These are phyloP conservation scores for Psilocybe tampanensis DNA, from an alignment of 768 basidiomycete species.

Conservation along the genomic window DNA sequence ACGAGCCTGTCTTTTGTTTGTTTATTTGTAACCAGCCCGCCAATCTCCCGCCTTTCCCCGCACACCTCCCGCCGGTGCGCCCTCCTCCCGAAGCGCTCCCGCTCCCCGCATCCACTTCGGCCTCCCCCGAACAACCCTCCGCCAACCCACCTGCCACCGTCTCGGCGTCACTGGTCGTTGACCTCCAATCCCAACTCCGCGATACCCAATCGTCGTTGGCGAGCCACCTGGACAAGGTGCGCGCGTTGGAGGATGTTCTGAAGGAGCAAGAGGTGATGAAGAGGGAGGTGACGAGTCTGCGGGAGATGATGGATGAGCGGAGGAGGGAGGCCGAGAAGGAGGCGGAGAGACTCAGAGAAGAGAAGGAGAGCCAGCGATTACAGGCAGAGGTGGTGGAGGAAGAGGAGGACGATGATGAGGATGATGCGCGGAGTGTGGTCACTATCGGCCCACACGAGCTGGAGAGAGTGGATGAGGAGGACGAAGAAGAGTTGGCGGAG, in stretches of 20 bases:
- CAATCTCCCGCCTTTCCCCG: constrained; percentile 64
- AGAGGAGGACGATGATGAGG: constrained; percentile 46
- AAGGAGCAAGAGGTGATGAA: constrained; percentile 85
- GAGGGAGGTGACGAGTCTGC: constrained; percentile 71
- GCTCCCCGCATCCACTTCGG: constrained; percentile 15
- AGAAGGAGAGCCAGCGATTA: constrained; percentile 46
- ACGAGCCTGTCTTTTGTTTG: neutral
- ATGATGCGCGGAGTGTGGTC: constrained; percentile 69
- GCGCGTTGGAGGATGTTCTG: constrained; percentile 78
- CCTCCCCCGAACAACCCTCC: neutral
- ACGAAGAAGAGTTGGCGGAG: constrained; percentile 56
- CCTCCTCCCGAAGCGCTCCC: constrained; percentile 28
- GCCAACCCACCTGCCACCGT: constrained; percentile 14
- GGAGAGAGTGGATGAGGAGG: constrained; percentile 75
- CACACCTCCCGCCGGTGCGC: constrained; percentile 67
- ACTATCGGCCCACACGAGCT: constrained; percentile 73
- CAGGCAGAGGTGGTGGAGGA: neutral
- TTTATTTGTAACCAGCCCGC: constrained; percentile 45
- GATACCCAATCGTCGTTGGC: constrained; percentile 83
- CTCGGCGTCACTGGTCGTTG: constrained; percentile 39
- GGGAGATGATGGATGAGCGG: constrained; percentile 55
- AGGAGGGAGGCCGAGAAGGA: constrained; percentile 39
- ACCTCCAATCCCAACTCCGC: constrained; percentile 80
- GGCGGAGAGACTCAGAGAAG: constrained; percentile 67
- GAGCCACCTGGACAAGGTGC: constrained; percentile 79